Evolutionary conservation across 1,284 basidiomycete genomes (phyloP), one percentile per base, ranked within the genome.

Genomic region (Somion occarium): DNA sequence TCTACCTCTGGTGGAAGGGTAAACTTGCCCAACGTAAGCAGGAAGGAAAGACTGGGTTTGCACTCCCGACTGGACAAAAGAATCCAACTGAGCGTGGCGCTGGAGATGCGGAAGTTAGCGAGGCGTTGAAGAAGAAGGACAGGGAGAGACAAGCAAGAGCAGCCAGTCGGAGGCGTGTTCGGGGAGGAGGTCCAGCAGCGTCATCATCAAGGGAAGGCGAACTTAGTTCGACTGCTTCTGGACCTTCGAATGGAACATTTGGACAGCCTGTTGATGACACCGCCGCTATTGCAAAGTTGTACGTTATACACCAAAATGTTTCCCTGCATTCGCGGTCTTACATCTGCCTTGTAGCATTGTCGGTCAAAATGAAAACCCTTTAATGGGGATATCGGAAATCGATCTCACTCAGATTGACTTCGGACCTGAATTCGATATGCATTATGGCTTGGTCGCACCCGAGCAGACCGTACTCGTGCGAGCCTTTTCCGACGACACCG

Each of bases 401-500:
- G 49, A 39, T 18, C 9, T 46, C 2, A 71, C 20, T 73, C 77
- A 43, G 67, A 81, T 44, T 67, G 80, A 56, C 75, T 88, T 85
- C 83, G 71, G 73, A 78, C 69, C 54, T 7, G 83, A 90, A 47
- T 93, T 91, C 61, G 85, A 95, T 56, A 73, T 77, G 5, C 78
- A 87, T 59, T 99, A 93, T 58, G 95, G 95, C 0, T 67, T 99
- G 12, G 68, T 98, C 22, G 70, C 79, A 2, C 84, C 90, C 0
- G 84, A 90, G 57, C 83, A 96, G 57, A 85, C 89, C 0, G 85
- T 98, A 13, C 71, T 98, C 18, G 82, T 99, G 23, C 82, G 94
- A 1, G 81, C 91, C 0, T 99, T 96, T 63, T 85, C 89, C 0
- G 94, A 94, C 43, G 96, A 98, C 61, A 84, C 88, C 3, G 96